Evolutionary conservation across 108 stramenopile genomes (phyloP), one percentile per base, ranked within the genome.

Genomic region (Thalassiosira profunda): DNA sequence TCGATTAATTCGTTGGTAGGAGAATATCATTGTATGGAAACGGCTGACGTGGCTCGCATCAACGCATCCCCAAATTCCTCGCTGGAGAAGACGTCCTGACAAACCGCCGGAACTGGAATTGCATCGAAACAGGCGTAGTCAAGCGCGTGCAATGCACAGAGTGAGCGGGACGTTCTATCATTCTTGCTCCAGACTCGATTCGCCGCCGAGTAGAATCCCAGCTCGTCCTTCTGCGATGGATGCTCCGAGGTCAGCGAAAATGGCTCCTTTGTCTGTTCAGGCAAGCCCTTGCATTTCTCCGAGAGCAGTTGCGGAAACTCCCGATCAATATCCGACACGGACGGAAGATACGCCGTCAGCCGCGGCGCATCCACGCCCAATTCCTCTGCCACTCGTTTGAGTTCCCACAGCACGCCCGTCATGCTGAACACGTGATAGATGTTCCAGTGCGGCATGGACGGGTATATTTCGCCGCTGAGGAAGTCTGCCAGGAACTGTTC

Each of bases 91-190:
- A 62, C 60, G 9, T 62, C 51, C 25, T 41, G 47, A 51, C 60
- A 62, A 46, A 62, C 21, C 3, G 18, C 2, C 4, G 60, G 60
- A 14, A 62, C 8, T 41, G 49, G 47, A 12, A 62, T 47, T 25
- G 20, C 20, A 52, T 62, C 60, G 20, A 26, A 62, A 25, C 60
- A 62, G 24, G 60, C 60, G 17, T 62, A 62, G 44, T 62, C 60
- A 25, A 62, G 49, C 60, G 30, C 41, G 30, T 62, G 31, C 9
- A 62, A 25, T 24, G 60, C 60, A 0, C 60, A 62, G 4, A 62
- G 31, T 3, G 60, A 46, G 23, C 37, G 12, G 11, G 60, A 47
- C 15, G 60, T 62, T 9, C 18, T 10, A 41, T 51, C 60, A 6
- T 62, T 46, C 20, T 62, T 51, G 7, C 25, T 51, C 60, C 60